These are phyloP conservation scores for Combretum micranthum DNA, from an alignment of 345 rosid genomes.

Conservation along the genomic window DNA sequence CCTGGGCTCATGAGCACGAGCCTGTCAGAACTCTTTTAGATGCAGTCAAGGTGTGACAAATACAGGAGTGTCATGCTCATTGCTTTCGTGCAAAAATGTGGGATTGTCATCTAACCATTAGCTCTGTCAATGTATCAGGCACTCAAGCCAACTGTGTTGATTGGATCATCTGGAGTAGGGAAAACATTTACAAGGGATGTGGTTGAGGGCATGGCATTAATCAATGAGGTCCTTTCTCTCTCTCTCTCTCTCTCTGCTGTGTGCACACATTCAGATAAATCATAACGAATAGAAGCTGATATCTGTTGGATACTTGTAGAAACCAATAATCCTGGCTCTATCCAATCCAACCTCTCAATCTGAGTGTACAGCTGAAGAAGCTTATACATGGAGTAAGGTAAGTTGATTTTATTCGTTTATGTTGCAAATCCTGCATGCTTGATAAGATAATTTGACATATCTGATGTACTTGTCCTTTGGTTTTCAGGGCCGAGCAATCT, in stretches of 20 bases:
- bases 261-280: not conserved
- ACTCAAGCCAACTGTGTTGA: slow-evolving; percentile 84
- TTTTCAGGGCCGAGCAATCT: slow-evolving; percentile 83
- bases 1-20: slow-evolving; percentile 90
- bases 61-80: not conserved
- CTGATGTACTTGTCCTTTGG: slow-evolving; percentile 1
- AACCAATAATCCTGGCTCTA: slow-evolving; percentile 85
- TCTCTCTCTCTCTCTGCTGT: not conserved
- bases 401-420: not conserved
- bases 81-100: not conserved
- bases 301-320: slow-evolving; percentile 37
- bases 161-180: slow-evolving; percentile 94
- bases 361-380: slow-evolving; percentile 96
- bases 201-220: slow-evolving; percentile 73
- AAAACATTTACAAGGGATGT: slow-evolving; percentile 89
- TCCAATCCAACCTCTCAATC: slow-evolving; percentile 97
- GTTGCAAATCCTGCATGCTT: not conserved
- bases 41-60: slow-evolving; percentile 62
- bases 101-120: slow-evolving; percentile 2
- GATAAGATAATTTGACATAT: not conserved
- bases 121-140: slow-evolving; percentile 31
- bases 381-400: slow-evolving; percentile 89
- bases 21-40: slow-evolving; percentile 58
- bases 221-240: slow-evolving; percentile 53
- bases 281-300: slow-evolving; percentile 1